phyloP scores from a whole-genome alignment of 371 early-diverging fungal species.

The Rhizopus arrhizus region DNA sequence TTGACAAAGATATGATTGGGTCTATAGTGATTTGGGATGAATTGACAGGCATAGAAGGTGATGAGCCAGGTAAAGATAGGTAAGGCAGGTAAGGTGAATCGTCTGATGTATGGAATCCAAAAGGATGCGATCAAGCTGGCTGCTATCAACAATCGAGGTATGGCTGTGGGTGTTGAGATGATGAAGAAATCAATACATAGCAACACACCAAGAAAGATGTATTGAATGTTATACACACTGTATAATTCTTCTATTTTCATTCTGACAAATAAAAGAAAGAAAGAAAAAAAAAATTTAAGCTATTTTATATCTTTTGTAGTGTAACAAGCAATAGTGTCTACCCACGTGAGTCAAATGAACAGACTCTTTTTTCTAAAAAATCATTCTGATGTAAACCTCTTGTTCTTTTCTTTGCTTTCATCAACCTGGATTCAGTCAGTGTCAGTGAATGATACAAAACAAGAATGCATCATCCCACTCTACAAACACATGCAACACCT shows the following conservation, averaged over 20 bases:
- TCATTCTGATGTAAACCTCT: too few species aligned
- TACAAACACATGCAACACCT: too few species aligned
- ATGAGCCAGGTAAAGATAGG: constrained; percentile 70
- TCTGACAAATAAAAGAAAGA: too few species aligned
- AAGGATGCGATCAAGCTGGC: constrained; percentile 23
- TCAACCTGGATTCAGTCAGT: too few species aligned
- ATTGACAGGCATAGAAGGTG: constrained; percentile 67
- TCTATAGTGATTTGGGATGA: constrained; percentile 59
- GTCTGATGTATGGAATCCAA: constrained; percentile 44
- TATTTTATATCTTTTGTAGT: too few species aligned
- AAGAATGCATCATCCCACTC: too few species aligned
- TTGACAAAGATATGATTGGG: constrained; percentile 68
- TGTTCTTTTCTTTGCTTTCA: too few species aligned
- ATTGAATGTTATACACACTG: background rate
- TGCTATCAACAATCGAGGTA: constrained; percentile 27
- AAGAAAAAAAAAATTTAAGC: too few species aligned
- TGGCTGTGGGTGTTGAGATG: background rate
- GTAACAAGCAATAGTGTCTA: too few species aligned
- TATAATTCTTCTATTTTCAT: background rate
- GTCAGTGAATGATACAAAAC: too few species aligned
- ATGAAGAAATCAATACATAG: constrained; percentile 8
- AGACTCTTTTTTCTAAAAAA: too few species aligned
- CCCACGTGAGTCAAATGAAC: too few species aligned
- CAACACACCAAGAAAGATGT: background rate
- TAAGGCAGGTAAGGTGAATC: constrained; percentile 56